Evolutionary conservation across 305 asterid genomes (phyloP).

Genomic region (Plantago lanceolata): DNA sequence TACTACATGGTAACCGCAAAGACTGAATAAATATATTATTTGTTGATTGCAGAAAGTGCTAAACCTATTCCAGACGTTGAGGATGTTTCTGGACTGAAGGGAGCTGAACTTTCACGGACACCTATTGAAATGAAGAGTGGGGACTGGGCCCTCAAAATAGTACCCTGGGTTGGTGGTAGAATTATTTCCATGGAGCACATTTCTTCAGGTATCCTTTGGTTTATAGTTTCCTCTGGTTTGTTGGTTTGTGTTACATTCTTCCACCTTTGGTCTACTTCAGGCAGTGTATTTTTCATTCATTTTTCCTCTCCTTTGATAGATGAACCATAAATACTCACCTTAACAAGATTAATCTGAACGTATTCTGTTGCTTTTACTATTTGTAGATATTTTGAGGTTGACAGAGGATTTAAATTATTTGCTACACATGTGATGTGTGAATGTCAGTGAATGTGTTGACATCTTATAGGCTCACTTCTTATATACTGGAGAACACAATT

Average conservation of each 20-base stretch:
- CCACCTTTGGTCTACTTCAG: background rate
- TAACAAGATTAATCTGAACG: background rate
- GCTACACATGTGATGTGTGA: background rate
- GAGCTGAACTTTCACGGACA: conserved; percentile 62
- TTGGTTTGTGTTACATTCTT: background rate
- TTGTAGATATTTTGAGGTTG: background rate
- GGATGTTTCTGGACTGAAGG: conserved; percentile 56
- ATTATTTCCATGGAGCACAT: conserved; percentile 86
- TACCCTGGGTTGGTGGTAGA: conserved; percentile 97
- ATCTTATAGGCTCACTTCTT: background rate
- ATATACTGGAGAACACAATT: background rate
- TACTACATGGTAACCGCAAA: no score
- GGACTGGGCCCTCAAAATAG: conserved; percentile 83
- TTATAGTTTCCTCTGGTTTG: conserved; percentile 12
- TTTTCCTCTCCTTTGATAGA: background rate
- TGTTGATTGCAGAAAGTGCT: conserved; percentile 55
- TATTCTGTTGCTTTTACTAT: background rate
- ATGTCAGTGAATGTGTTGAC: background rate
- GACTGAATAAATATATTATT: conserved; percentile 7
- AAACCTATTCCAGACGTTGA: conserved; percentile 63
- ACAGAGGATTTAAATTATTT: background rate
- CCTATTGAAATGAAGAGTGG: conserved; percentile 74
- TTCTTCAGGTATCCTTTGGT: conserved; percentile 58
- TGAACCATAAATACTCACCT: background rate
- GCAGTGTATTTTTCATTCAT: background rate